Conservation (phyloP, 1,284 basidiomycete species). For the Ganoderma multipileum region DNA sequence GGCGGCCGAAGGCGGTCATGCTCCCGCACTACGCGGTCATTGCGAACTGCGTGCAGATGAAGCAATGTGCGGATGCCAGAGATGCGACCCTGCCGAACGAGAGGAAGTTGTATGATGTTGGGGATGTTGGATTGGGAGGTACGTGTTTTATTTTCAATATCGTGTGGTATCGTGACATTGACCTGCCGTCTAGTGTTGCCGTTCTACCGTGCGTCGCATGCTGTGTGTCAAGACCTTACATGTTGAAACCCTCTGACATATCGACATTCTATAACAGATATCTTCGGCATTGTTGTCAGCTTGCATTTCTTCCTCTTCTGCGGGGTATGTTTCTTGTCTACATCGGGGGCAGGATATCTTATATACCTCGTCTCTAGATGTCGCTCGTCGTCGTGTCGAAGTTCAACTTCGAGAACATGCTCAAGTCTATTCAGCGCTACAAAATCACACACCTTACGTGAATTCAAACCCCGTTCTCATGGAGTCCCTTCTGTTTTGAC, state of each 20-base stretch:
- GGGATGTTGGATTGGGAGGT: slow-evolving; percentile 58
- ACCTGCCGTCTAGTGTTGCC: slow-evolving; percentile 37
- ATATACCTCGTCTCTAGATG: slow-evolving; percentile 26
- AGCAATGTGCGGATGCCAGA: slow-evolving; percentile 46
- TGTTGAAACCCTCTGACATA: neutral
- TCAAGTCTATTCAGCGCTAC: slow-evolving; percentile 70
- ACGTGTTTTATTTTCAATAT: neutral
- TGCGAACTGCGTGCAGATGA: slow-evolving; percentile 70
- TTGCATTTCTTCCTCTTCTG: slow-evolving; percentile 63
- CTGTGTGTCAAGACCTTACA: neutral
- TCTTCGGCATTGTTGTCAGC: slow-evolving; percentile 72
- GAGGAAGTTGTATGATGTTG: slow-evolving; percentile 50
- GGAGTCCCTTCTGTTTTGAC: slow-evolving; percentile 5
- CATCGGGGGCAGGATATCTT: neutral
- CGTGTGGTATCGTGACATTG: neutral
- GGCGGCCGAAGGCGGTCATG: slow-evolving; percentile 66
- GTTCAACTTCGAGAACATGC: slow-evolving; percentile 72
- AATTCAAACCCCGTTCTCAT: slow-evolving; percentile 24
- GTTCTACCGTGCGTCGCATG: slow-evolving; percentile 41
- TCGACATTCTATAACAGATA: slow-evolving; percentile 52
- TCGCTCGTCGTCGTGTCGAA: slow-evolving; percentile 68
- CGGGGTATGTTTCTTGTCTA: slow-evolving; percentile 48
- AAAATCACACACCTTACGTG: slow-evolving; percentile 68
- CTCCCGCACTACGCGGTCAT: slow-evolving; percentile 56
- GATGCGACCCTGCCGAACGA: slow-evolving; percentile 36